A percentile compares a stretch with the other conserved stretches of the same genome.
Evolutionary conservation across 2,329 filamentous ascomycete genomes (phyloP).

Genomic region (Pseudogymnoascus sp.): DNA sequence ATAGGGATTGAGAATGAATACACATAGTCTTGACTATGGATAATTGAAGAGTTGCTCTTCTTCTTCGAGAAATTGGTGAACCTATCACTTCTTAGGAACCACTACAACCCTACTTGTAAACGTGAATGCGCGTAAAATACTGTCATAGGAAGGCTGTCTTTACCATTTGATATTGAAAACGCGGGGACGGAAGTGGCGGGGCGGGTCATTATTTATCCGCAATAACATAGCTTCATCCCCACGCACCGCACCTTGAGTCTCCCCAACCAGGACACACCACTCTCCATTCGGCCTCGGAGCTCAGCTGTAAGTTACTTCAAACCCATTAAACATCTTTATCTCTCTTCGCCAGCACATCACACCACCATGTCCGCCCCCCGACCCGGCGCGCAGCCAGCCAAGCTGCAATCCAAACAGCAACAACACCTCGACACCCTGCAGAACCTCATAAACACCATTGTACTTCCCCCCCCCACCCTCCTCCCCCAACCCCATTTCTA

Average conservation of each 20-base stretch:
- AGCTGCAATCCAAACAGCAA: conserved; percentile 12
- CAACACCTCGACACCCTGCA: conserved; percentile 35
- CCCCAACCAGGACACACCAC: background rate
- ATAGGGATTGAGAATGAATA: background rate
- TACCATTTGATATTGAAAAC: background rate
- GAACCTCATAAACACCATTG: conserved; percentile 45
- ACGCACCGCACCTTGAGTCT: background rate
- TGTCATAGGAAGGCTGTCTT: too few relatives aligned
- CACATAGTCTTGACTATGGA: background rate
- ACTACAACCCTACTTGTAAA: background rate
- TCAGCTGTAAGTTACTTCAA: background rate
- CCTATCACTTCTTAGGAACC: background rate
- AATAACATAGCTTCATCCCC: background rate
- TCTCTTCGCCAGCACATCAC: background rate
- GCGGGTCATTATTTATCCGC: background rate
- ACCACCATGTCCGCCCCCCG: background rate
- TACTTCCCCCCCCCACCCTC: conserved; percentile 21
- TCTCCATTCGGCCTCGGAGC: background rate
- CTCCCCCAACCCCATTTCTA: too few relatives aligned
- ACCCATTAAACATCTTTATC: background rate
- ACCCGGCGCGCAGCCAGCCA: background rate
- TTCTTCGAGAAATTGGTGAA: background rate
- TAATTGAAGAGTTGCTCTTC: background rate
- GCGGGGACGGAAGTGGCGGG: background rate
- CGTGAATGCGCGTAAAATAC: background rate